These are phyloP conservation scores for Ramaria rubella DNA, from an alignment of 768 basidiomycete genomes.

Conservation along the genomic window DNA sequence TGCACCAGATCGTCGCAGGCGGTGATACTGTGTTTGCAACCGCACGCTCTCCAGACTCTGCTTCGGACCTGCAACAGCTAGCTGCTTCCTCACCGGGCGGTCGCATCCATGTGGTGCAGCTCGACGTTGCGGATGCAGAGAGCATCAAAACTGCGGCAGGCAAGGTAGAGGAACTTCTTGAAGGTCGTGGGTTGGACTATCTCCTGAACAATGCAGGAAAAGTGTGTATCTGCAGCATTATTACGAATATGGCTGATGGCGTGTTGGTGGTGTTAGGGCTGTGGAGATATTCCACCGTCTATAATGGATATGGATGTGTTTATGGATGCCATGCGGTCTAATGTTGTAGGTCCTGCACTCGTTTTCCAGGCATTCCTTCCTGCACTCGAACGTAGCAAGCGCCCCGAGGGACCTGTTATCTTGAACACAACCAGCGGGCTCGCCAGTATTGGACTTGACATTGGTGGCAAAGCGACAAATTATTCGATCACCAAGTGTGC, in stretches of 20 bases:
- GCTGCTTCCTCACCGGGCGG: conserved; percentile 19
- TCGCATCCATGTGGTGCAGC: conserved; percentile 26
- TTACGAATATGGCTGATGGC: background rate
- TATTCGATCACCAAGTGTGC: conserved; percentile 35
- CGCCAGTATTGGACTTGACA: conserved; percentile 28
- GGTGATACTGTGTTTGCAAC: conserved; percentile 20
- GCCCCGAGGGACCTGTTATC: conserved; percentile 25
- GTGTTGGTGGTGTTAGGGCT: background rate
- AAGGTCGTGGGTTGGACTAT: conserved; percentile 30
- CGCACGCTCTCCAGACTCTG: conserved; percentile 19
- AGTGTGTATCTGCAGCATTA: conserved; percentile 19
- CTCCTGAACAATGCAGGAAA: conserved; percentile 35
- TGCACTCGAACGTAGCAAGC: conserved; percentile 23
- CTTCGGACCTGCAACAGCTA: conserved; percentile 14
- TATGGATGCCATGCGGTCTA: conserved; percentile 21
- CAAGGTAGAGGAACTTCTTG: conserved; percentile 23
- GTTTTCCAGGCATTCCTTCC: conserved; percentile 29
- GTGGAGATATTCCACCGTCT: conserved; percentile 23
- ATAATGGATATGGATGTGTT: conserved; percentile 20
- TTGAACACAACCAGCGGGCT: conserved; percentile 28
- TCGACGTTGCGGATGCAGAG: conserved; percentile 25
- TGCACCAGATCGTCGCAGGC: conserved; percentile 13
- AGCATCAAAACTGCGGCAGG: conserved; percentile 23
- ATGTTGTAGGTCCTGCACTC: conserved; percentile 32
- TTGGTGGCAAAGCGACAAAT: conserved; percentile 22